These are phyloP conservation scores for Pterocarpus macrocarpus DNA, from an alignment of 306 rosid genomes.

Conservation along the genomic window DNA sequence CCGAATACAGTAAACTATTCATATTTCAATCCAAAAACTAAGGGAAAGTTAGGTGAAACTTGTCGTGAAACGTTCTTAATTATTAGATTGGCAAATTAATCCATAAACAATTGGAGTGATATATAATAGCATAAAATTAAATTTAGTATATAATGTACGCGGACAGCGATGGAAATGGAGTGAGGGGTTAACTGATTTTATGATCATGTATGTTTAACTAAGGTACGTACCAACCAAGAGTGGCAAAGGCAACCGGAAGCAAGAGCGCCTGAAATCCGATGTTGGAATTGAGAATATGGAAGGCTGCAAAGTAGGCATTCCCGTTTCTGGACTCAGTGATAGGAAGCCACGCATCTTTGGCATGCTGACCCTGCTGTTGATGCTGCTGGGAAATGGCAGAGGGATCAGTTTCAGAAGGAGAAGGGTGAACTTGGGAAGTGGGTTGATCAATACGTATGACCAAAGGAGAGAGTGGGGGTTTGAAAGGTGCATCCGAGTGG, in stretches of 20 bases:
- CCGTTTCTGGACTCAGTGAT: conserved; percentile 72
- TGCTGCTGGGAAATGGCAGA: neutral
- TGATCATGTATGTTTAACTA: neutral
- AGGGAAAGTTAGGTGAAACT: too few species aligned
- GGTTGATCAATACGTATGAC: conserved; percentile 12
- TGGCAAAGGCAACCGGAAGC: conserved; percentile 68
- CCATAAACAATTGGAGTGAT: too few species aligned
- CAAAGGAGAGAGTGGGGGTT: conserved; percentile 31
- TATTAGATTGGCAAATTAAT: too few species aligned
- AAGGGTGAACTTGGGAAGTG: neutral
- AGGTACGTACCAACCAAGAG: conserved; percentile 75
- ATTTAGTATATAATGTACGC: too few species aligned
- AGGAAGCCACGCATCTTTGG: conserved; percentile 70
- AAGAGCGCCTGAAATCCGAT: conserved; percentile 68
- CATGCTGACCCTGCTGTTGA: conserved; percentile 15
- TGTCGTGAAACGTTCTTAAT: too few species aligned
- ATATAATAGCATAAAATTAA: too few species aligned
- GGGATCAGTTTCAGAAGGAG: neutral
- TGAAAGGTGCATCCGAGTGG: conserved; percentile 7
- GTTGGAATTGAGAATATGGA: conserved; percentile 63
- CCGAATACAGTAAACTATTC: too few species aligned
- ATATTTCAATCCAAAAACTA: too few species aligned
- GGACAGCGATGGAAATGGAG: too few species aligned
- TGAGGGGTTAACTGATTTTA: too few species aligned
- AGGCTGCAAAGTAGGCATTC: conserved; percentile 49